These are phyloP conservation scores for Pichia nanzhaoensis DNA, from an alignment of 805 yeast species.

Conservation along the genomic window DNA sequence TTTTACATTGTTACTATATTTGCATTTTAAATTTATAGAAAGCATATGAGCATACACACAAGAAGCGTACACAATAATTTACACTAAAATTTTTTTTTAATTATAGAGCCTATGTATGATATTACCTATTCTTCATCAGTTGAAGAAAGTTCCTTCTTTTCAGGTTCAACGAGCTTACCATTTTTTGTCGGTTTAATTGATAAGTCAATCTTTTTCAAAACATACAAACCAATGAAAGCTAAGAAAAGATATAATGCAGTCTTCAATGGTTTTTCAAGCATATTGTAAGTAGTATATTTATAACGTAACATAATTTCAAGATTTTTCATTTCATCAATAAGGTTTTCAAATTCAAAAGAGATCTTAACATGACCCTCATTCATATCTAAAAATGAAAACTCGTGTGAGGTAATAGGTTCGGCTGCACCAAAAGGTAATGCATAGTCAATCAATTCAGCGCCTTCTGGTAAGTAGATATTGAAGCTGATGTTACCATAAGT, in stretches of 20 bases:
- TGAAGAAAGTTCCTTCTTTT: not conserved
- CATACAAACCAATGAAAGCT: constrained; percentile 51
- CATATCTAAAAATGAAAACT: constrained; percentile 61
- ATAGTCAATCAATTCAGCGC: constrained; percentile 54
- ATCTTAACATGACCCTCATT: constrained; percentile 73
- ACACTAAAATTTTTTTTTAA: too few relatives aligned
- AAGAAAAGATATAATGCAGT: constrained; percentile 56
- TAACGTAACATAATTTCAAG: constrained; percentile 57
- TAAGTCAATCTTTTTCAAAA: constrained; percentile 40
- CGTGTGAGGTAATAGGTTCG: constrained; percentile 26
- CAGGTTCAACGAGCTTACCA: not conserved
- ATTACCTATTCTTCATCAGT: too few relatives aligned
- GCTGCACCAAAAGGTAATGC: constrained; percentile 46
- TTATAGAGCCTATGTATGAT: too few relatives aligned
- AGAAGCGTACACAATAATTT: too few relatives aligned
- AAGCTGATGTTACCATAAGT: constrained; percentile 54
- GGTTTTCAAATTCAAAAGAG: constrained; percentile 48
- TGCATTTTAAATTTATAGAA: too few relatives aligned
- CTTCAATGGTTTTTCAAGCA: constrained; percentile 58
- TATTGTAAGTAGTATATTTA: constrained; percentile 45
- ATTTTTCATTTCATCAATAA: constrained; percentile 61
- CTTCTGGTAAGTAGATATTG: constrained; percentile 78
- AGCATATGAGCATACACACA: too few relatives aligned
- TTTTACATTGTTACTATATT: not conserved
- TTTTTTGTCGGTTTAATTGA: constrained; percentile 21